Evolutionary conservation across 2,329 filamentous ascomycete species (phyloP), one percentile per base, ranked within the genome.

Genomic region (Xylaria sp.): DNA sequence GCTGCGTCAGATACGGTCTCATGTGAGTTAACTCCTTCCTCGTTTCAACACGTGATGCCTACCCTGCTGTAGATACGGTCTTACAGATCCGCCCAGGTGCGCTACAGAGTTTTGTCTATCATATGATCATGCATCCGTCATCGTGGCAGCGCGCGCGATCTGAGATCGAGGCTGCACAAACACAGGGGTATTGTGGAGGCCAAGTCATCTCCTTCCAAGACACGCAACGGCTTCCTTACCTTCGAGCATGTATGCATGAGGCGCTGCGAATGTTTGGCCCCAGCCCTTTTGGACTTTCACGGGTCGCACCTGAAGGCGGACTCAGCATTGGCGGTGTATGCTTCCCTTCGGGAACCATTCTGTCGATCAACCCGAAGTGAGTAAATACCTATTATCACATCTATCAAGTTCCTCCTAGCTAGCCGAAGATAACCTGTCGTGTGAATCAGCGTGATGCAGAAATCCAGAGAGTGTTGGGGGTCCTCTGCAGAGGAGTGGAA

Each of bases 231-330:
- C 50, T 67, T n/a, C 61, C 63, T 1, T 69, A 67, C 44, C 50
- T 68, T 38, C 54, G 59, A 19, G 66, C 65, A 17, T 65, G 63
- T 49, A 62, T 68, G 40, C 63, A 65, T 43, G 66, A 67, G 50
- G 49, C 57, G n/a, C 52, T 69, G 37, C 51, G 67, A 16, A 50
- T 68, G 17, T 60, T 62, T 39, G 22, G 34, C 5, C 58, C 50
- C 7, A 52, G 52, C 19, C 46, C 52, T 29, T 44, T 53, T 48
- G 44, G 48, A 4, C 9, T 48, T 16, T 20, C 50, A n/a, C 47
- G 54, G 7, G 53, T 57, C 17, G 57, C 43, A 39, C 52, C 60
- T 11, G 44, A 48, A 13, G 58, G 53, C 13, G 66, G 66, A 16
- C 41, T 59, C 16, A 54, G 24, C 2, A 51, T 68, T 8, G 60